These are phyloP conservation scores for Diaporthe longicolla DNA, from an alignment of 2,329 filamentous ascomycete species.

Conservation along the genomic window DNA sequence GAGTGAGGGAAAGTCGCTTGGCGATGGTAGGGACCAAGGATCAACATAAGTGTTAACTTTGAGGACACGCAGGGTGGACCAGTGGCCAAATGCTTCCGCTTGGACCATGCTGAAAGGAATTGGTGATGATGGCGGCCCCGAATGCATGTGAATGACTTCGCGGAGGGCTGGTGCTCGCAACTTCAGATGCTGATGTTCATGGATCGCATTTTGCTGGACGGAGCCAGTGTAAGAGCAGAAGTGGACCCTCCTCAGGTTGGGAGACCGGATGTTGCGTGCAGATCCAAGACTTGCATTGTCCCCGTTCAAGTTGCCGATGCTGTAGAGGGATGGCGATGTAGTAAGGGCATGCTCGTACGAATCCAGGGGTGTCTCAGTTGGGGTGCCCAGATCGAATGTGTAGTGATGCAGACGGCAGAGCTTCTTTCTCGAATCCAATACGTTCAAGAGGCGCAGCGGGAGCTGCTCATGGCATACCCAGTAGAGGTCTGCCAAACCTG, in stretches of 20 bases:
- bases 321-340: slow-evolving; percentile 38
- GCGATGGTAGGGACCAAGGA: neutral
- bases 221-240: accelerated
- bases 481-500: slow-evolving; percentile 36
- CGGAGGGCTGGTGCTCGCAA: neutral
- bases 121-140: too few species aligned
- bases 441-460: slow-evolving; percentile 32
- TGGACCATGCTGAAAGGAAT: neutral
- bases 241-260: neutral
- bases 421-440: slow-evolving; percentile 8
- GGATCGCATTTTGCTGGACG: neutral
- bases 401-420: slow-evolving; percentile 40
- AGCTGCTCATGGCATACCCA: slow-evolving; percentile 33
- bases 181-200: too few species aligned
- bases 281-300: neutral
- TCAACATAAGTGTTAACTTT: slow-evolving; percentile 14
- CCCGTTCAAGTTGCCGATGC: neutral
- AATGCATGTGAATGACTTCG: neutral
- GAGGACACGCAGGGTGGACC: slow-evolving; percentile 35
- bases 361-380: neutral
- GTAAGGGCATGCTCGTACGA: slow-evolving; percentile 27
- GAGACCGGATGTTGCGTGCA: neutral
- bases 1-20: slow-evolving; percentile 21
- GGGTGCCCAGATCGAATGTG: neutral
- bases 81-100: slow-evolving; percentile 11